Percentiles rank a stretch among this genome's conserved stretches.
Conservation (phyloP, 2,329 filamentous ascomycete species). For the Botrytis sinoallii region DNA sequence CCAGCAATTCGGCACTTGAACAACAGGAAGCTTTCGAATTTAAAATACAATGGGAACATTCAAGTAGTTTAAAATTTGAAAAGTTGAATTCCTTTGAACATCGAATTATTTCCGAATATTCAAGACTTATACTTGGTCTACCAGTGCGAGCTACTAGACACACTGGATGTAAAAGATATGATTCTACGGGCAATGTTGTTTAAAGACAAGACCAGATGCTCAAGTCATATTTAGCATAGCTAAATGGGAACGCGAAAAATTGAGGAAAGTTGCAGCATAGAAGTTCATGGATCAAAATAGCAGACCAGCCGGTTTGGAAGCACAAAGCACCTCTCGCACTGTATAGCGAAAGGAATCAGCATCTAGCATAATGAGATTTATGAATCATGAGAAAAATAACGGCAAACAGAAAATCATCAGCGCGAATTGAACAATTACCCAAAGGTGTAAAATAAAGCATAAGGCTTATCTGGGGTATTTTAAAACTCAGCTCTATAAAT, state of each 20-base stretch:
- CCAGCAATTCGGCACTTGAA: not conserved
- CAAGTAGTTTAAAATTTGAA: not conserved
- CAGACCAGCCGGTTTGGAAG: not conserved
- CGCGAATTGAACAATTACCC: slow-evolving; percentile 1
- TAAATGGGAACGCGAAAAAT: not conserved
- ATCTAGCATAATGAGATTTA: not conserved
- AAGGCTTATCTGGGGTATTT: slow-evolving; percentile 10
- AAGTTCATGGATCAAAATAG: not conserved
- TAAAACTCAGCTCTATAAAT: not conserved
- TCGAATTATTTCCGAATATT: not conserved
- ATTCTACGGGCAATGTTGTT: too few species aligned
- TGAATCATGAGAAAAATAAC: not conserved
- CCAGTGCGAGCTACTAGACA: not conserved
- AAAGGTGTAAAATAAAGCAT: not conserved
- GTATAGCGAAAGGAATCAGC: not conserved
- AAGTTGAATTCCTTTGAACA: not conserved
- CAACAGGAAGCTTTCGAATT: not conserved
- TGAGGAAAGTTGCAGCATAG: not conserved
- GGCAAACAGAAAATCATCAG: not conserved
- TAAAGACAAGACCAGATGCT: not conserved
- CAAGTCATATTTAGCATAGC: not conserved
- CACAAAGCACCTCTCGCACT: not conserved
- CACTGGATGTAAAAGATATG: not conserved
- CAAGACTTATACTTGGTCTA: not conserved
- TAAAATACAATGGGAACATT: not conserved